Evolutionary conservation across 2,329 filamentous ascomycete genomes (phyloP), one percentile per base, ranked within the genome.

Genomic region (Pleoardoris graminearum): DNA sequence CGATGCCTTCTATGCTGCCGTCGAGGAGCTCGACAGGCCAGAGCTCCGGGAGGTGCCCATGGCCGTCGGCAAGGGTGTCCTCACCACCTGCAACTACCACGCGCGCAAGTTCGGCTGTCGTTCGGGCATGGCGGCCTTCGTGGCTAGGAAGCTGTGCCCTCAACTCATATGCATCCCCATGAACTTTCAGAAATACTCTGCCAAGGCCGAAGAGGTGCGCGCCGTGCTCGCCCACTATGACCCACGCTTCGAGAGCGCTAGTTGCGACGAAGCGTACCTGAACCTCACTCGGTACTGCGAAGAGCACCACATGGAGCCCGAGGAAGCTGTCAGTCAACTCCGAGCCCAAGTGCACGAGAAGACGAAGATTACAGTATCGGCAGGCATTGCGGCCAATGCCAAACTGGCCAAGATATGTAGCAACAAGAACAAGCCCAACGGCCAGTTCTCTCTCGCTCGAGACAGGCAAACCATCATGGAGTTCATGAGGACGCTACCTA

Each of bases 1-100:
- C 74, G 94, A 99, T 77, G 94, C 94, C 14, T 99, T 99, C 74
- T 99, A 94, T 67, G 94, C 94, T 0, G 91, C 94, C 0, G 94
- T 97, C 0, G 94, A 97, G 71, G 90, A 81, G 66, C 71, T 82
- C 37, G 78, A 82, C 58, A 82, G 88, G 1, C 94, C 93, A 0
- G 92, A 96, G 68, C 80, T 99, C 39, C 89, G 88, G 54, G 80
- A 91, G 33, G 78, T 96, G 0, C 94, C 94, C 0, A 97, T 99
- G 76, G 91, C 93, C 0, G 94, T 99, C 0, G 94, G 94, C 0
- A 82, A 82, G 62, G 85, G 85, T 7, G 85, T 88, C 2, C 70
- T 88, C 37, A 87, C 85, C 3, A 88, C 85, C 0, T 88, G 85
- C 73, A 99, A 97, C 70, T 99, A 99, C 69, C 81, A 89, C 62